These are phyloP conservation scores for Clathrus columnatus DNA, from an alignment of 768 basidiomycete species.

Conservation along the genomic window DNA sequence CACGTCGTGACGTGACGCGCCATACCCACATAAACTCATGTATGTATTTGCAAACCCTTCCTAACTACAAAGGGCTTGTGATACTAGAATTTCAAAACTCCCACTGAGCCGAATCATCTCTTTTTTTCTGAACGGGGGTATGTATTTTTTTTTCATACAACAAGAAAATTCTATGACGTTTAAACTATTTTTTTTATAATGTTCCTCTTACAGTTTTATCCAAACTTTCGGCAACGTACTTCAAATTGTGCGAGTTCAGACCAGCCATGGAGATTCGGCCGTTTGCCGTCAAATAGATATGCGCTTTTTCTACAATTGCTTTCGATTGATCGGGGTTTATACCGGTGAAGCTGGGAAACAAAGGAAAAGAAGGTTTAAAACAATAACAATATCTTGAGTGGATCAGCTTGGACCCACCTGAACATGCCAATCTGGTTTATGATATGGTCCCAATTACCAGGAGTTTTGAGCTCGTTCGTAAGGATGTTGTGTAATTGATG, in stretches of 20 bases:
- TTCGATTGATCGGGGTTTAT: conserved; percentile 58
- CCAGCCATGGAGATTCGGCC: conserved; percentile 95
- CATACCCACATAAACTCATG: no score
- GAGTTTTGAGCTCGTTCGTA: conserved; percentile 73
- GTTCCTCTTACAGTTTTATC: conserved; percentile 56
- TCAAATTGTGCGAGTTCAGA: conserved; percentile 70
- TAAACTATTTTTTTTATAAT: conserved; percentile 22
- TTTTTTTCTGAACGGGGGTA: neutral
- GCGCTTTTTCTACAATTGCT: conserved; percentile 58
- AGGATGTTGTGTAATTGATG: conserved; percentile 64
- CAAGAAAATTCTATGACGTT: no score
- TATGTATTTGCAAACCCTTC: no score
- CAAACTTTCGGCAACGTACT: conserved; percentile 60
- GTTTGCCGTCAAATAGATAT: conserved; percentile 80
- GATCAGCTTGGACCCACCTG: conserved; percentile 45
- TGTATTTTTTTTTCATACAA: no score
- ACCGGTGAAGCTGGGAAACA: conserved; percentile 67
- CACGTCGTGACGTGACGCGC: no score
- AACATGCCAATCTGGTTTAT: conserved; percentile 97
- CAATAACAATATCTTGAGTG: neutral
- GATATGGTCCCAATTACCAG: conserved; percentile 95
- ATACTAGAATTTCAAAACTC: no score
- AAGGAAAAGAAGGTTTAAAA: neutral
- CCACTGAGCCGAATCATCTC: neutral
- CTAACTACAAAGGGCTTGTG: no score